These are phyloP conservation scores for Amylostereum chailletii DNA, from an alignment of 1,284 basidiomycete species.

Conservation along the genomic window DNA sequence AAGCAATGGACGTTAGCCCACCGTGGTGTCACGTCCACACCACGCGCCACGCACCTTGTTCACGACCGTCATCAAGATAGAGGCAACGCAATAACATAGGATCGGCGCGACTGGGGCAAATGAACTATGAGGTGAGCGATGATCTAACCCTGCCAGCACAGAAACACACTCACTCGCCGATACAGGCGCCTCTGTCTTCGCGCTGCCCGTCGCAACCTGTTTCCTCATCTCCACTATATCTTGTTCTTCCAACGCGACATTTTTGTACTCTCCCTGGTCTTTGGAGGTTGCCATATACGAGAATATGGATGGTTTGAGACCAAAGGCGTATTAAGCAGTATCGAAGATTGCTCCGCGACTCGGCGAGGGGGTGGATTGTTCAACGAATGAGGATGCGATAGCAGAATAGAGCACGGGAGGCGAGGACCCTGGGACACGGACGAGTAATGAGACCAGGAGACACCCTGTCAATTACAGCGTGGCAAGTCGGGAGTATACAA, in stretches of 20 bases:
- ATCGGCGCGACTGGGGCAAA: conserved; percentile 64
- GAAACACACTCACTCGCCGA: conserved; percentile 31
- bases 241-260: conserved; percentile 19
- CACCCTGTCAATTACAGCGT: no score
- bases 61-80: conserved; percentile 96
- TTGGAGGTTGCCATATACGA: conserved; percentile 3
- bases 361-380: no score
- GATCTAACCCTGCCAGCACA: not conserved
- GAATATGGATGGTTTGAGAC: no score
- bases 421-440: no score
- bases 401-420: no score
- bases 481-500: no score
- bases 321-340: no score
- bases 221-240: conserved; percentile 59
- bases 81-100: conserved; percentile 86
- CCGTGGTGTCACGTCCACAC: not conserved
- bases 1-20: conserved; percentile 2
- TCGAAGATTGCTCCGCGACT: no score
- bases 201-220: conserved; percentile 45
- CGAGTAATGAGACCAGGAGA: no score
- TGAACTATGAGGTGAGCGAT: not conserved
- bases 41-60: conserved; percentile 69
- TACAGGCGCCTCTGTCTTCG: conserved; percentile 22
- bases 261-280: conserved; percentile 13
- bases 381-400: no score